Evolutionary conservation across 2,329 filamentous ascomycete genomes (phyloP).

Genomic region (Myrmaecium sp.): DNA sequence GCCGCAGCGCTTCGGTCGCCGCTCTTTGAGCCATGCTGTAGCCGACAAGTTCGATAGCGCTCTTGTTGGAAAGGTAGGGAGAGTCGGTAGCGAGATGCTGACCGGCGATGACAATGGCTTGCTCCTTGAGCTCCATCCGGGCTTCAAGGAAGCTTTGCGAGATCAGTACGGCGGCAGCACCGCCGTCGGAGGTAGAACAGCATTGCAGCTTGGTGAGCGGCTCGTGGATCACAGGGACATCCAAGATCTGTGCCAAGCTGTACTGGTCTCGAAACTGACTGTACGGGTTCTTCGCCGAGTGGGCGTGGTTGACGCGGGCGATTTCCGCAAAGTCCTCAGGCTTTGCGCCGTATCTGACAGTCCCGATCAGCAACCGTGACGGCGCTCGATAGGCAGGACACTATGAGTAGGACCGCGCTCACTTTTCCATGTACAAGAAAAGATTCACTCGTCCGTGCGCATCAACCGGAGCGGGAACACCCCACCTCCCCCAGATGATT

Average conservation of each 20-base stretch:
- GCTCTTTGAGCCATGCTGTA: slow-evolving; percentile 69
- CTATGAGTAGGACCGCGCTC: too few relatives aligned
- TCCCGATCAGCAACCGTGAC: slow-evolving; percentile 8
- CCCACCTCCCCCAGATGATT: too few relatives aligned
- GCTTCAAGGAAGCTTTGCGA: slow-evolving; percentile 78
- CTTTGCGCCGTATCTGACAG: slow-evolving; percentile 57
- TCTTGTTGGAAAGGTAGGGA: slow-evolving; percentile 59
- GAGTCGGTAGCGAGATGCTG: slow-evolving; percentile 77
- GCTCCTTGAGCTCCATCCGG: slow-evolving; percentile 61
- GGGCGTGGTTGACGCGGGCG: slow-evolving; percentile 77
- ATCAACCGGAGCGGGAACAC: too few relatives aligned
- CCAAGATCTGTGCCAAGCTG: slow-evolving; percentile 64
- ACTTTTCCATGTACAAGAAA: slow-evolving; percentile 1
- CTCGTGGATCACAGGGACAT: slow-evolving; percentile 60
- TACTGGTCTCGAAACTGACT: slow-evolving; percentile 95
- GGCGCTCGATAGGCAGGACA: too few relatives aligned
- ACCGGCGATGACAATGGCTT: slow-evolving; percentile 79
- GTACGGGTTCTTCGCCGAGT: slow-evolving; percentile 87
- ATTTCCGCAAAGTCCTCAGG: slow-evolving; percentile 87
- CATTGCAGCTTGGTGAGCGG: slow-evolving; percentile 97
- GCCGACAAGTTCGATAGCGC: slow-evolving; percentile 76
- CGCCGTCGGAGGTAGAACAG: slow-evolving; percentile 89
- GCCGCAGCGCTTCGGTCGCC: slow-evolving; percentile 48
- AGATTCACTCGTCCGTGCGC: slow-evolving; percentile 3
- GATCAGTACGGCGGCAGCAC: slow-evolving; percentile 74